Evolutionary conservation across 2,329 filamentous ascomycete genomes (phyloP).

Genomic region (Ophiostoma sp.): DNA sequence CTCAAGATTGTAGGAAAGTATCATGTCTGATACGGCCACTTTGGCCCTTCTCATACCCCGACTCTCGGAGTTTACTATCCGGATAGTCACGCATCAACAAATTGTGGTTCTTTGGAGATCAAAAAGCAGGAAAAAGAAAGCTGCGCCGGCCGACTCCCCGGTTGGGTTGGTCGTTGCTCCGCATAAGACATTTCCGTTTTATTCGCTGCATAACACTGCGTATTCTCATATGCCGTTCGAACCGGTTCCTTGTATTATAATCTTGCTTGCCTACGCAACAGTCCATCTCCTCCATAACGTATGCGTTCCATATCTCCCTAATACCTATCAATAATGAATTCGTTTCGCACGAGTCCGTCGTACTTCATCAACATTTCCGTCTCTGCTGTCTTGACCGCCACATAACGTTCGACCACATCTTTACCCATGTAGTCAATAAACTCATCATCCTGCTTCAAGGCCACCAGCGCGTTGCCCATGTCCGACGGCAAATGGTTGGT

Average conservation of each 20-base stretch:
- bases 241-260: background rate
- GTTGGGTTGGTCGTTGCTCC: background rate
- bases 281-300: background rate
- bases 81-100: background rate
- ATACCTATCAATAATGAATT: slow-evolving; percentile 68
- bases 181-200: slow-evolving; percentile 9
- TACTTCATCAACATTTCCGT: slow-evolving; percentile 44
- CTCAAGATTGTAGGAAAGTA: no score
- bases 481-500: slow-evolving; percentile 53
- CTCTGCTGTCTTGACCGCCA: slow-evolving; percentile 61
- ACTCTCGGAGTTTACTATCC: background rate
- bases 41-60: no score
- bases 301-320: slow-evolving; percentile 35
- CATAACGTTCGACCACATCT: slow-evolving; percentile 57
- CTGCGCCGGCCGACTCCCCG: background rate
- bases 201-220: background rate
- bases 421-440: slow-evolving; percentile 50
- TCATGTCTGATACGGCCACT: no score
- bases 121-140: background rate
- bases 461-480: slow-evolving; percentile 56
- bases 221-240: slow-evolving; percentile 1
- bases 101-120: background rate
- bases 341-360: slow-evolving; percentile 50
- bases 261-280: background rate
- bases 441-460: slow-evolving; percentile 49